These are phyloP conservation scores for Nicotiana sylvestris DNA, from an alignment of 257 asterid species.

Conservation along the genomic window DNA sequence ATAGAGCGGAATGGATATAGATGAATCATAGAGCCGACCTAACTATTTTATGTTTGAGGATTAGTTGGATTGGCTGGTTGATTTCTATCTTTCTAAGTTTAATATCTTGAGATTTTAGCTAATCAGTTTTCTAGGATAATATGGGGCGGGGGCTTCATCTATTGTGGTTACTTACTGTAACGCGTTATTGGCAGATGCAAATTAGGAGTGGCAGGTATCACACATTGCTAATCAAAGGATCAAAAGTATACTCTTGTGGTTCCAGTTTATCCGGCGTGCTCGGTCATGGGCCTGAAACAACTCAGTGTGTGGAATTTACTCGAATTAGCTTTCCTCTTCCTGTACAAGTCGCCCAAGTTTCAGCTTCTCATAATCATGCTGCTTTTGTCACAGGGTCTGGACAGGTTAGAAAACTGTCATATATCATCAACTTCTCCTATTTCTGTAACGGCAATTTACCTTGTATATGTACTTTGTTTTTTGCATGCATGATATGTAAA, in stretches of 20 bases:
- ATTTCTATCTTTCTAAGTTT: background rate
- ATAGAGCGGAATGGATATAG: background rate
- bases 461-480: background rate
- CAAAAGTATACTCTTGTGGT: conserved; percentile 71
- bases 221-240: conserved; percentile 62
- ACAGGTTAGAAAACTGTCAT: conserved; percentile 43
- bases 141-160: background rate
- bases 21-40: background rate
- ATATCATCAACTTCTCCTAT: background rate
- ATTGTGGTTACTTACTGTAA: conserved; percentile 20
- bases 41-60: background rate
- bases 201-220: conserved; percentile 81
- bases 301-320: conserved; percentile 65
- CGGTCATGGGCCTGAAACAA: conserved; percentile 83
- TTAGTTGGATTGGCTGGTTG: background rate
- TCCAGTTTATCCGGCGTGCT: conserved; percentile 89
- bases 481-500: background rate
- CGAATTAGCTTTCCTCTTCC: conserved; percentile 55
- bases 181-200: conserved; percentile 64
- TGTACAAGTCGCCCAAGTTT: conserved; percentile 59
- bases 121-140: background rate
- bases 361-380: conserved; percentile 85
- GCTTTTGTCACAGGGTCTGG: conserved; percentile 76
- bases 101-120: background rate
- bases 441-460: background rate